Evolutionary conservation across 2,329 filamentous ascomycete species (phyloP).

Genomic region (Blastomyces percursus): DNA sequence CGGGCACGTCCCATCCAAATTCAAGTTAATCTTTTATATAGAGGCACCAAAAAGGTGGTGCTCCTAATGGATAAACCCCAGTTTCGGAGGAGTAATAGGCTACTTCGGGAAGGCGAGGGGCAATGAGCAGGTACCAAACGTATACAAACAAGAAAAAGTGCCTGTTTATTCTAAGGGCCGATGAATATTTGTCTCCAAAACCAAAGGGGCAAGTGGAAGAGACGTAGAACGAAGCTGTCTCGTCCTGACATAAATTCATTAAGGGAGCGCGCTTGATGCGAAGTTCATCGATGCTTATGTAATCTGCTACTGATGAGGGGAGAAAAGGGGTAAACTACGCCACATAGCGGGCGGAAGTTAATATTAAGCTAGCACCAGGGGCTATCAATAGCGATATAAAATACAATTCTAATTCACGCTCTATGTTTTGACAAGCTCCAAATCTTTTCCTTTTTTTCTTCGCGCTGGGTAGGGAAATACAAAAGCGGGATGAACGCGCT

Average conservation of each 20-base stretch:
- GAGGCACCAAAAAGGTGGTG: too few relatives aligned
- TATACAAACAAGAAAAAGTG: not conserved
- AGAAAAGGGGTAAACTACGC: not conserved
- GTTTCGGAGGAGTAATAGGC: not conserved
- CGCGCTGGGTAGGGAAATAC: not conserved
- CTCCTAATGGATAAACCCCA: not conserved
- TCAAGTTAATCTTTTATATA: not conserved
- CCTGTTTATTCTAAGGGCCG: not conserved
- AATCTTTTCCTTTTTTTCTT: not conserved
- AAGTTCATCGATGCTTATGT: not conserved
- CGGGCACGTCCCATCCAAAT: not conserved
- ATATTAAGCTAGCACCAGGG: not conserved
- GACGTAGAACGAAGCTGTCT: not conserved
- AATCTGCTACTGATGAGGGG: not conserved
- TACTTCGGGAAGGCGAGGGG: not conserved
- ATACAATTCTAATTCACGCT: not conserved
- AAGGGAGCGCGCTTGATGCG: not conserved
- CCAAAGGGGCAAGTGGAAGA: too few relatives aligned
- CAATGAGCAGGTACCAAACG: not conserved
- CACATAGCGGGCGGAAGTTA: not conserved
- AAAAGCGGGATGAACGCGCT: not conserved
- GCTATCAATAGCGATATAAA: slow-evolving; percentile 4
- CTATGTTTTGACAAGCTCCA: not conserved
- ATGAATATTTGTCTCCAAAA: not conserved
- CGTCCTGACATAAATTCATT: not conserved